phyloP scores from a whole-genome alignment of 352 stramenopile species.

The Pythium coloratum region DNA sequence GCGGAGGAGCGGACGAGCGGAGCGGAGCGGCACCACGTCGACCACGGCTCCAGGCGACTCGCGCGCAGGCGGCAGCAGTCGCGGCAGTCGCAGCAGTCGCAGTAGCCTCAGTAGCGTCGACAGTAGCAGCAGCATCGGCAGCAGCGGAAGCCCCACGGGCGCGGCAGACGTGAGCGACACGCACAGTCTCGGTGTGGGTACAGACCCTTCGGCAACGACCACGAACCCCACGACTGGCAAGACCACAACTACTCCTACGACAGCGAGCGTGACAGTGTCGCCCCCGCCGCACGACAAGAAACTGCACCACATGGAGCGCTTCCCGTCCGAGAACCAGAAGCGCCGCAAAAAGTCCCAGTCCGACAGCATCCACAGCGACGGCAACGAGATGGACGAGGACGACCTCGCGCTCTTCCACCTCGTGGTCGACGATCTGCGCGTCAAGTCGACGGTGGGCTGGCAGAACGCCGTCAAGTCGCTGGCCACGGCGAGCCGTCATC shows the following conservation, averaged over 20 bases:
- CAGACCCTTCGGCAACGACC: background rate
- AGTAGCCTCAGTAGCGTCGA: background rate
- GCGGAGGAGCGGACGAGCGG: conserved; percentile 9
- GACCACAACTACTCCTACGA: background rate
- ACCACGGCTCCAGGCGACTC: conserved; percentile 4
- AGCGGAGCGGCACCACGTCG: conserved; percentile 8
- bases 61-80: conserved; percentile 4
- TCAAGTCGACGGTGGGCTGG: conserved; percentile 89
- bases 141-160: background rate
- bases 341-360: conserved; percentile 34
- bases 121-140: background rate
- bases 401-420: conserved; percentile 82
- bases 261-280: conserved; percentile 17
- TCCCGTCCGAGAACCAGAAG: conserved; percentile 35
- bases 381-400: conserved; percentile 77
- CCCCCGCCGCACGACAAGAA: conserved; percentile 33
- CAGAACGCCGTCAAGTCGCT: conserved; percentile 88
- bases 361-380: conserved; percentile 25
- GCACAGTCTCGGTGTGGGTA: conserved; percentile 2
- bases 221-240: background rate
- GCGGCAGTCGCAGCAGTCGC: conserved; percentile 6
- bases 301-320: conserved; percentile 32
- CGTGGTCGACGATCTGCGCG: conserved; percentile 82
- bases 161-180: conserved; percentile 19
- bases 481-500: conserved; percentile 64